Evolutionary conservation across 805 yeast genomes (phyloP).

Genomic region (Diddensiella santjacobensis): DNA sequence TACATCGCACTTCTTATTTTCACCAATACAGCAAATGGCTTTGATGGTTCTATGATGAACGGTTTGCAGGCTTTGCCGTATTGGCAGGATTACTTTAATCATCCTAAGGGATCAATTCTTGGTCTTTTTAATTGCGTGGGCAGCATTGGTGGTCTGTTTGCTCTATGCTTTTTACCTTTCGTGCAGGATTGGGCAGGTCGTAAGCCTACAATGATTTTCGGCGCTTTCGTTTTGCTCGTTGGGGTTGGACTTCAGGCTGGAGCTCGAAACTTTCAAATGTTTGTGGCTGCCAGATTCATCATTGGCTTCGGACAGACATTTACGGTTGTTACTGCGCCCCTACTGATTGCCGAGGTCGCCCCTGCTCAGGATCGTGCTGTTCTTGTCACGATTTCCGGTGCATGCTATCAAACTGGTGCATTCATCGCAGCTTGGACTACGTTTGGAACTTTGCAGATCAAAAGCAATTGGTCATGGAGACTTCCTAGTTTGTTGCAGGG

Average conservation of each 20-base stretch:
- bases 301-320: constrained; percentile 16
- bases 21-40: no score
- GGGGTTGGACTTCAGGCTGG: constrained; percentile 15
- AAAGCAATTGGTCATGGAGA: constrained; percentile 53
- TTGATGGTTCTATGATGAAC: neutral
- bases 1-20: no score
- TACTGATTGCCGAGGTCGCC: constrained; percentile 19
- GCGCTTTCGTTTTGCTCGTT: constrained; percentile 16
- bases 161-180: constrained; percentile 11
- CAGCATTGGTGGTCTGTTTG: constrained; percentile 30
- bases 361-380: constrained; percentile 20
- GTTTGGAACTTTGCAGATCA: constrained; percentile 51
- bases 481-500: constrained; percentile 70
- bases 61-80: neutral
- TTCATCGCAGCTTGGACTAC: constrained; percentile 49
- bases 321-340: constrained; percentile 14
- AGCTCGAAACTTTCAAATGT: constrained; percentile 7
- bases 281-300: constrained; percentile 19
- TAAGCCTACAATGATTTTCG: constrained; percentile 11
- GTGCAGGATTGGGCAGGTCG: constrained; percentile 13
- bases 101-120: constrained; percentile 15
- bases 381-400: constrained; percentile 19
- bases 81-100: constrained; percentile 14
- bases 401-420: constrained; percentile 15
- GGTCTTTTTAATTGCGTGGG: constrained; percentile 9